These are phyloP conservation scores for Termitomyces titanicus DNA, from an alignment of 768 basidiomycete genomes.

Conservation along the genomic window DNA sequence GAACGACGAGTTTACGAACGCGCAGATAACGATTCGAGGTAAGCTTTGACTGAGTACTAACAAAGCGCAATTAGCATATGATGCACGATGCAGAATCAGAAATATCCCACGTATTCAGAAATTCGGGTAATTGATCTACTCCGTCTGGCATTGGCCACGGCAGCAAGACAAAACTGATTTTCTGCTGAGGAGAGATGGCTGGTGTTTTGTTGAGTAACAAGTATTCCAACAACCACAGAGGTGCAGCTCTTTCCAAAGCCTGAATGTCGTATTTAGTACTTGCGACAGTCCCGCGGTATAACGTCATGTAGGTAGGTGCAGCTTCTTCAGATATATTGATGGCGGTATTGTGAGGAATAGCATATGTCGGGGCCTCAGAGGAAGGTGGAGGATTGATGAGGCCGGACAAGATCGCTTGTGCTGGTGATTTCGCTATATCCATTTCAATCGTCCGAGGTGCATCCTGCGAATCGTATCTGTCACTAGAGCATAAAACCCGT, in stretches of 20 bases:
- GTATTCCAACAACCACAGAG: slow-evolving; percentile 88
- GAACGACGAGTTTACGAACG: slow-evolving; percentile 76
- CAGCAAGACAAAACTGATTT: slow-evolving; percentile 87
- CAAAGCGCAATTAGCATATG: slow-evolving; percentile 1
- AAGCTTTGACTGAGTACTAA: slow-evolving; percentile 74
- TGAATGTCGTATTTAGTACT: slow-evolving; percentile 39
- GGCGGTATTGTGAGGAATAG: slow-evolving; percentile 54
- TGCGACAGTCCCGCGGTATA: slow-evolving; percentile 73
- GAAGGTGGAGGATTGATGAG: slow-evolving; percentile 64
- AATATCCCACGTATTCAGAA: slow-evolving; percentile 74
- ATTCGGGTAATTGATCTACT: slow-evolving; percentile 65
- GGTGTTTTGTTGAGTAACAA: slow-evolving; percentile 65
- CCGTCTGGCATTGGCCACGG: slow-evolving; percentile 66
- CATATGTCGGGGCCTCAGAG: slow-evolving; percentile 66
- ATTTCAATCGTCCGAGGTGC: slow-evolving; percentile 16
- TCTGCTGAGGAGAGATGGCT: slow-evolving; percentile 49
- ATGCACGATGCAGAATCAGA: neutral
- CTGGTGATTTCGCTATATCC: slow-evolving; percentile 40
- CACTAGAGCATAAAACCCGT: neutral
- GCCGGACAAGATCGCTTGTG: slow-evolving; percentile 52
- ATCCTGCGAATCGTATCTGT: slow-evolving; percentile 5
- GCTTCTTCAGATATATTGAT: slow-evolving; percentile 83
- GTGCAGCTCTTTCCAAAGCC: slow-evolving; percentile 71
- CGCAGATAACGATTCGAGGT: slow-evolving; percentile 86
- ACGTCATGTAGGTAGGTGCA: slow-evolving; percentile 64